Evolutionary conservation across 148 eudicot species (phyloP), one percentile per base, ranked within the genome.

Genomic region (Persicaria maculosa): DNA sequence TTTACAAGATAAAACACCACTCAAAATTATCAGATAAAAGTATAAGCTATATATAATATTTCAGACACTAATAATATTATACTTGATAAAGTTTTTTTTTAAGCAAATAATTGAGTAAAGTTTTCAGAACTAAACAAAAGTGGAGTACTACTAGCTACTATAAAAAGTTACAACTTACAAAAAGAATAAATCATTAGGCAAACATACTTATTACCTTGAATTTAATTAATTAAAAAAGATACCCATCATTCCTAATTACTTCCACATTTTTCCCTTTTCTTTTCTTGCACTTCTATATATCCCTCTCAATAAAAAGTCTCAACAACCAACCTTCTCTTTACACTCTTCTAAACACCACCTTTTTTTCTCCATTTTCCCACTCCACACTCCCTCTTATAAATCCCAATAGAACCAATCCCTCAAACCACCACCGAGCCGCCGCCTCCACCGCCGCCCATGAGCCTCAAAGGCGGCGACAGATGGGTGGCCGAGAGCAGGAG

Each of bases 271-370:
- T 1, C 31, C 45, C 47, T 65, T 6, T 14, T 5, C 17, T 65
- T 65, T 65, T 16, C 70, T 40, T 40, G 47, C 70, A 31, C 40
- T 31, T 31, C 0, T 31, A 31, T 31, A 31, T 25, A 40, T 43
- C 70, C 4, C 15, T 65, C 70, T 46, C 12, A 45, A 11, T 65
- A 62, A 25, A 65, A 65, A 65, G 70, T 65, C 70, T 6, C 70
- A 65, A 65, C 70, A 14, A 2, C 70, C 47, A 31, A 31, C 25
- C 67, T 14, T 65, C 47, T 40, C 40, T 65, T 65, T 40, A 15
- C 14, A 40, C 47, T 36, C 47, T 65, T 65, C 15, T 4, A 43
- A 17, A 43, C 70, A 40, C 40, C 47, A 65, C 47, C 2, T 4
- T 43, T 5, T 36, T 12, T 20, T 40, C 46, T 15, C 44, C 46